These are phyloP conservation scores for Phaeodactylum tricornutum DNA, from an alignment of 108 stramenopile species.

Conservation along the genomic window DNA sequence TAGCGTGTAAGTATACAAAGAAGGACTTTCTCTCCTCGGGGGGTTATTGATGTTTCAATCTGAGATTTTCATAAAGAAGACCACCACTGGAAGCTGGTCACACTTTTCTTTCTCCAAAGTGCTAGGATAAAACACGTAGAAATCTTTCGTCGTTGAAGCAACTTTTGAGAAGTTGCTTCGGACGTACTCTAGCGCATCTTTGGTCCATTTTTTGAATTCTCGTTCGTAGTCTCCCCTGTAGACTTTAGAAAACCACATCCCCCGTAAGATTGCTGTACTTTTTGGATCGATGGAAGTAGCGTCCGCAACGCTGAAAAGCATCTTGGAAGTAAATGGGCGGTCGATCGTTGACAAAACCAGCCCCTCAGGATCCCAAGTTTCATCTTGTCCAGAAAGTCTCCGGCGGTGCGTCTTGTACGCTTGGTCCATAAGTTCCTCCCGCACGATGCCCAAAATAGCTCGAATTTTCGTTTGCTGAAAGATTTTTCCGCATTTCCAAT, in stretches of 20 bases:
- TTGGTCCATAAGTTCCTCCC: conserved; percentile 2
- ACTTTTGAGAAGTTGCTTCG: neutral
- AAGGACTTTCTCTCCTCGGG: too few relatives aligned
- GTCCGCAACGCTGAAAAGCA: neutral
- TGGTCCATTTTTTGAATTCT: neutral
- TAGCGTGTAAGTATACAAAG: too few relatives aligned
- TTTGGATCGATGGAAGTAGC: neutral
- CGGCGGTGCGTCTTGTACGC: neutral
- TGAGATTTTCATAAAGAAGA: neutral
- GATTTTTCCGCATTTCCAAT: conserved; percentile 2
- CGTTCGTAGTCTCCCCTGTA: neutral
- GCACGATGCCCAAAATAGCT: neutral
- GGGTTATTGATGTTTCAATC: too few relatives aligned
- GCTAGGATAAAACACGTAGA: conserved; percentile 1
- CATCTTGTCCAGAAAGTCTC: neutral
- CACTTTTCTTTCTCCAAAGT: neutral
- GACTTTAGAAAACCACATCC: neutral
- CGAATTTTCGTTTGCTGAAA: neutral
- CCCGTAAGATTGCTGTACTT: neutral
- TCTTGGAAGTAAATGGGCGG: neutral
- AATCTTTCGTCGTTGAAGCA: neutral
- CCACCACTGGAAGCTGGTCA: neutral
- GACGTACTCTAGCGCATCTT: neutral
- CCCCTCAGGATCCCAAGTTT: conserved; percentile 2
- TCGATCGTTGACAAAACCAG: neutral